Evolutionary conservation across 2,329 filamentous ascomycete genomes (phyloP).

Genomic region (Curvularia spicifera): DNA sequence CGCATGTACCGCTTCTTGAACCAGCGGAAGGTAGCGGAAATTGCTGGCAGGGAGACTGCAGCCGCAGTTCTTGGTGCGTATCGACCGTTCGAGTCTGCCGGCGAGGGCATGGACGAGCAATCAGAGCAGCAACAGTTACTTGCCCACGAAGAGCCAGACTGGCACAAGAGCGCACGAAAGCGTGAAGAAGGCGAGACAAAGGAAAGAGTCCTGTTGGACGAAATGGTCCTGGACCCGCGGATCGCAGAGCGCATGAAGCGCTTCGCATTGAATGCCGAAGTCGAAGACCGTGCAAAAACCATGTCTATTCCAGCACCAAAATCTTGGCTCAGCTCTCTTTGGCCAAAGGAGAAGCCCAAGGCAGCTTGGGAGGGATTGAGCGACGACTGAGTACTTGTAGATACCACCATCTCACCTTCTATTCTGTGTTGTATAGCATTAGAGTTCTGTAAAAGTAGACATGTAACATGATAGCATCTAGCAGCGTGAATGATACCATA

Average conservation of each 20-base stretch:
- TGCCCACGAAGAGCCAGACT: constrained; percentile 75
- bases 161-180: constrained; percentile 78
- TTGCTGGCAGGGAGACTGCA: constrained; percentile 85
- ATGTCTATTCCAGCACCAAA: constrained; percentile 24
- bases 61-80: constrained; percentile 74
- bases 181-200: constrained; percentile 58
- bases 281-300: constrained; percentile 68
- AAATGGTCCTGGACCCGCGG: constrained; percentile 76
- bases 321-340: constrained; percentile 40
- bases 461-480: constrained; percentile 35
- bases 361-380: constrained; percentile 41
- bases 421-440: constrained; percentile 27
- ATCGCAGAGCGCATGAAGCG: constrained; percentile 80
- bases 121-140: constrained; percentile 72
- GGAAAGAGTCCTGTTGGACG: constrained; percentile 73
- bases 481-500: constrained; percentile 25
- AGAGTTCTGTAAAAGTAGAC: constrained; percentile 36
- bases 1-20: constrained; percentile 89
- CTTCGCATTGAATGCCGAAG: constrained; percentile 72
- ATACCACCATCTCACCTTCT: constrained; percentile 31
- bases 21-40: constrained; percentile 82
- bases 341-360: constrained; percentile 45
- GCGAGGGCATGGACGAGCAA: constrained; percentile 38
- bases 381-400: constrained; percentile 32
- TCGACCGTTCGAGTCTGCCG: constrained; percentile 52